Conservation (phyloP, 2,329 filamentous ascomycete species). For the Periglandula ipomoeae region DNA sequence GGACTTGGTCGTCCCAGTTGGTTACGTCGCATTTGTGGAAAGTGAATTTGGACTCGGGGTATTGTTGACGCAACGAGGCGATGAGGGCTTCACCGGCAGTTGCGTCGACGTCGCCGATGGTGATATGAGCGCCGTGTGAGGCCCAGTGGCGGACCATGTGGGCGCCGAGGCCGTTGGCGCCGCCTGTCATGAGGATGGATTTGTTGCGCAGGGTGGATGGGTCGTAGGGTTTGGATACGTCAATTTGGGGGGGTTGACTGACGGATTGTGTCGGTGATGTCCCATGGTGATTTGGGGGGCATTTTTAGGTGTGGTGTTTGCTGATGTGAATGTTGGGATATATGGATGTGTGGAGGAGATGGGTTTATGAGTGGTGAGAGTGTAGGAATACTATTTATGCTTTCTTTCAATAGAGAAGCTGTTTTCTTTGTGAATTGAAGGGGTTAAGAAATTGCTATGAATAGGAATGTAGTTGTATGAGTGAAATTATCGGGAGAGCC, state of each 20-base stretch:
- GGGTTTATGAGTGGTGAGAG: too few relatives aligned
- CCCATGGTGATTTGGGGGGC: slow-evolving; percentile 1
- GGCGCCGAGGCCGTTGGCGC: slow-evolving; percentile 51
- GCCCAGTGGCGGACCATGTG: slow-evolving; percentile 47
- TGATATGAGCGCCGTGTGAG: slow-evolving; percentile 45
- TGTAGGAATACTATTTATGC: too few relatives aligned
- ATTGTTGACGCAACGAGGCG: slow-evolving; percentile 35
- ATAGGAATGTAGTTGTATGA: too few relatives aligned
- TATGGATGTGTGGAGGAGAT: too few relatives aligned
- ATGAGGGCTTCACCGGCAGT: slow-evolving; percentile 44
- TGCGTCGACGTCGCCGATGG: slow-evolving; percentile 55
- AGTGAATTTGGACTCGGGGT: slow-evolving; percentile 34
- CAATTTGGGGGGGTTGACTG: slow-evolving; percentile 37
- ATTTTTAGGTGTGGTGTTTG: too few relatives aligned
- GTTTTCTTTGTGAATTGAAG: too few relatives aligned
- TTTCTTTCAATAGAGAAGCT: too few relatives aligned
- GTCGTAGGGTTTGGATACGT: slow-evolving; percentile 35
- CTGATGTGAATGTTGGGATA: too few relatives aligned
- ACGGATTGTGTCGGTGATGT: slow-evolving; percentile 16
- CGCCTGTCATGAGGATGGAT: slow-evolving; percentile 55
- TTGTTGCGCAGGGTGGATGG: slow-evolving; percentile 38
- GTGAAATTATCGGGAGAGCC: too few relatives aligned
- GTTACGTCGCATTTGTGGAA: slow-evolving; percentile 57
- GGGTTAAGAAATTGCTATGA: too few relatives aligned
- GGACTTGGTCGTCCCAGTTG: slow-evolving; percentile 53